These are phyloP conservation scores for Trichoderma sp. DNA, from an alignment of 2,329 filamentous ascomycete species.

Conservation along the genomic window DNA sequence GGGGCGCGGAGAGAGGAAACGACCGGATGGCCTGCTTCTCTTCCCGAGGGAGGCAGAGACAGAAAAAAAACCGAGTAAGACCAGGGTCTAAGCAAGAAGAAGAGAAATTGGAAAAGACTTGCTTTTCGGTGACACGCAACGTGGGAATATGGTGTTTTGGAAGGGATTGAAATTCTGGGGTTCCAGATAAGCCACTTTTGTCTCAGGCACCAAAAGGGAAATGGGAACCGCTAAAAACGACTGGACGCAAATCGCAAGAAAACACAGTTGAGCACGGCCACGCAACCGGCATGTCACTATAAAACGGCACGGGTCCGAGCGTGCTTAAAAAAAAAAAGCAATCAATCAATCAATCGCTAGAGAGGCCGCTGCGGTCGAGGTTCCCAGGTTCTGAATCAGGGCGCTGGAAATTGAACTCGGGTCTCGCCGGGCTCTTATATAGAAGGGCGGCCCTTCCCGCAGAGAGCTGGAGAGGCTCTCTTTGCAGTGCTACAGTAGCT, in stretches of 20 bases:
- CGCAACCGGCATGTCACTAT: neutral
- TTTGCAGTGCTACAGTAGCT: neutral
- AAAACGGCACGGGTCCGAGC: neutral
- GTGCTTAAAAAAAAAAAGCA: neutral
- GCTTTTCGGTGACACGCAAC: neutral
- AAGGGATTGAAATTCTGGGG: neutral
- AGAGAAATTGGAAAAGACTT: neutral
- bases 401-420: neutral
- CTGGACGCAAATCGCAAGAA: neutral
- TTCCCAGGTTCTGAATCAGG: neutral
- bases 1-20: too few relatives aligned
- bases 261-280: neutral
- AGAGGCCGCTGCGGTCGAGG: neutral
- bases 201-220: neutral
- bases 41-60: constrained; percentile 12
- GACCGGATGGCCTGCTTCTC: neutral
- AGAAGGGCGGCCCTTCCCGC: neutral
- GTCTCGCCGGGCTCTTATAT: constrained; percentile 10
- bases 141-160: neutral
- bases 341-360: neutral
- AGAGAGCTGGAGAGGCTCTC: neutral
- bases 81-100: neutral
- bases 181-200: neutral
- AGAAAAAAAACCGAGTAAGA: neutral
- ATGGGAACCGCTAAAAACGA: too few relatives aligned